Evolutionary conservation across 2,329 filamentous ascomycete genomes (phyloP).

Genomic region (Paramyrothecium roridum): DNA sequence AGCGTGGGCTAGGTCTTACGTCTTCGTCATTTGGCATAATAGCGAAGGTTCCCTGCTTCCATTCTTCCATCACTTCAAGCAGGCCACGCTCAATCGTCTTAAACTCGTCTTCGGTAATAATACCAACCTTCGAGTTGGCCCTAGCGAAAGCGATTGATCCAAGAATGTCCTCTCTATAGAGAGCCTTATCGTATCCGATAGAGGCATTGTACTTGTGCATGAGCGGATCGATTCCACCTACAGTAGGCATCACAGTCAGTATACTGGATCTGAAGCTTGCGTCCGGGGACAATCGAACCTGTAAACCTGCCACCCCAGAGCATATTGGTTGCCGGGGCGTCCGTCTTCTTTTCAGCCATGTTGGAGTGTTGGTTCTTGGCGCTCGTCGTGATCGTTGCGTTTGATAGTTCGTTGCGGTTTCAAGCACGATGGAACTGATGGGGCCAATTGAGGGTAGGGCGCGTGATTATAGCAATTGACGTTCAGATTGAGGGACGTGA

Average conservation of each 20-base stretch:
- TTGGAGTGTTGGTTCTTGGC: slow-evolving; percentile 10
- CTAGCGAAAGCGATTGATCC: slow-evolving; percentile 80
- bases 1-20: slow-evolving; percentile 2
- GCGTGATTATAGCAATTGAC: slow-evolving; percentile 9
- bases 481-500: slow-evolving; percentile 12
- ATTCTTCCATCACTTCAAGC: slow-evolving; percentile 52
- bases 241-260: slow-evolving; percentile 21
- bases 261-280: slow-evolving; percentile 18
- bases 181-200: slow-evolving; percentile 73
- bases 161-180: slow-evolving; percentile 78
- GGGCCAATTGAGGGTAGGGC: slow-evolving; percentile 10
- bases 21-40: slow-evolving; percentile 49
- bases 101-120: slow-evolving; percentile 73
- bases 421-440: slow-evolving; percentile 12
- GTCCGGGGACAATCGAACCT: slow-evolving; percentile 30
- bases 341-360: slow-evolving; percentile 19
- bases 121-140: slow-evolving; percentile 72
- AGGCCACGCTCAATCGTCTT: slow-evolving; percentile 71
- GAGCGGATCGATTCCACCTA: slow-evolving; percentile 70
- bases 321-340: slow-evolving; percentile 25
- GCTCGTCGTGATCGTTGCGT: slow-evolving; percentile 4
- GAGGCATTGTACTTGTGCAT: slow-evolving; percentile 82
- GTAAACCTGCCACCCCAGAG: slow-evolving; percentile 51
- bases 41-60: slow-evolving; percentile 47
- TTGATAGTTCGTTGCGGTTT: slow-evolving; percentile 11